Conservation (phyloP, 345 rosid genomes). For the Pugionium dolabratum region DNA sequence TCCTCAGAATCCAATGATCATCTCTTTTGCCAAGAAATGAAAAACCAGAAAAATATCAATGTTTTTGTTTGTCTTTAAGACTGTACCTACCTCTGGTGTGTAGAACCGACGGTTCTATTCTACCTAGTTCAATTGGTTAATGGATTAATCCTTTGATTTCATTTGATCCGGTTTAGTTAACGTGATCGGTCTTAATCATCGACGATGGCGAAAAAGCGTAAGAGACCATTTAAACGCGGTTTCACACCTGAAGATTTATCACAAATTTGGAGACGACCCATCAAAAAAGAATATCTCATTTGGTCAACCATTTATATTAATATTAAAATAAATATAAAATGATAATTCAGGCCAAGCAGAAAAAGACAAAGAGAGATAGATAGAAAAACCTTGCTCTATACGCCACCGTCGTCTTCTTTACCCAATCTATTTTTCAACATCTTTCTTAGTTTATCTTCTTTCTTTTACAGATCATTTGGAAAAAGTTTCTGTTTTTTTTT, state of each 20-base stretch:
- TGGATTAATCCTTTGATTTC: not conserved
- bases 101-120: constrained; percentile 19
- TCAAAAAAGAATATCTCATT: constrained; percentile 23
- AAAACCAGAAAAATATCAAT: not conserved
- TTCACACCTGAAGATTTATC: constrained; percentile 29
- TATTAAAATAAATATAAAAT: not conserved
- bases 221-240: constrained; percentile 27
- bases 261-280: constrained; percentile 31
- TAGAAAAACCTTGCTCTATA: constrained; percentile 36
- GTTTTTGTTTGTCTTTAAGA: not conserved
- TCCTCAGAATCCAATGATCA: constrained; percentile 81
- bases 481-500: constrained; percentile 6
- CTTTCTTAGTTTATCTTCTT: constrained; percentile 20
- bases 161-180: constrained; percentile 26
- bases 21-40: constrained; percentile 91
- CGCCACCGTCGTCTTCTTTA: constrained; percentile 42
- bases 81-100: constrained; percentile 5
- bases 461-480: constrained; percentile 17
- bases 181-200: constrained; percentile 12
- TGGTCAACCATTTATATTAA: constrained; percentile 35
- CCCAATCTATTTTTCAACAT: constrained; percentile 26
- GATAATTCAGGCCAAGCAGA: constrained; percentile 25
- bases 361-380: constrained; percentile 24
- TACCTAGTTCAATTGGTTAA: no score
- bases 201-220: constrained; percentile 15